Conservation (phyloP, 768 basidiomycete genomes). For the Trametes maxima region DNA sequence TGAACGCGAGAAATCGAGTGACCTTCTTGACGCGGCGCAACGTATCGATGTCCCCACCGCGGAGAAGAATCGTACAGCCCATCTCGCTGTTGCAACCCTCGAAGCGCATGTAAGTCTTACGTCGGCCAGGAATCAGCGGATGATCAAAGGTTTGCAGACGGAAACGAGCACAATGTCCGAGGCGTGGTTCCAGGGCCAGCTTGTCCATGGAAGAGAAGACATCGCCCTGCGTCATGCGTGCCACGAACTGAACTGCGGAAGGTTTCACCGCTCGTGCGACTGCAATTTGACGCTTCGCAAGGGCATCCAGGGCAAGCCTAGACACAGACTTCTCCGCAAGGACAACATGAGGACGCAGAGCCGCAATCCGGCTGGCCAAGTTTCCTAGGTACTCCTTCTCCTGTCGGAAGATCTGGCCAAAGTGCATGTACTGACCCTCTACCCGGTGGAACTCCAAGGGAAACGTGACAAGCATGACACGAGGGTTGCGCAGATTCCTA, state of each 20-base stretch:
- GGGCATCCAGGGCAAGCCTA: constrained; percentile 82
- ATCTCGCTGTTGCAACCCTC: constrained; percentile 93
- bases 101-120: constrained; percentile 98
- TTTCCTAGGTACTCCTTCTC: constrained; percentile 93
- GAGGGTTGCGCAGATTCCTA: constrained; percentile 77
- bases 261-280: constrained; percentile 90
- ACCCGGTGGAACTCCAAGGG: constrained; percentile 92
- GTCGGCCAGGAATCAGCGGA: constrained; percentile 85
- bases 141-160: constrained; percentile 95
- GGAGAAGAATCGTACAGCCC: constrained; percentile 91
- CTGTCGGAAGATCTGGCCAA: constrained; percentile 88
- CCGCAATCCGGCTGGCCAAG: constrained; percentile 86
- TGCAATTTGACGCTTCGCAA: constrained; percentile 83
- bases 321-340: constrained; percentile 92
- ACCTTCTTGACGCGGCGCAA: constrained; percentile 89
- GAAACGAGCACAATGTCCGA: constrained; percentile 87
- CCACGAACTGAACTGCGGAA: constrained; percentile 82
- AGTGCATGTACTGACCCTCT: constrained; percentile 90
- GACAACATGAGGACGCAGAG: constrained; percentile 88
- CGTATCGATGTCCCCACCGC: constrained; percentile 83
- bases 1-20: constrained; percentile 88
- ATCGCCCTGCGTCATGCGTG: constrained; percentile 94
- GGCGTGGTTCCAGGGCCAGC: constrained; percentile 82
- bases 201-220: constrained; percentile 96
- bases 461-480: constrained; percentile 95